phyloP scores from a whole-genome alignment of 2,329 filamentous ascomycete genomes.

The Dactylonectria macrodidyma region DNA sequence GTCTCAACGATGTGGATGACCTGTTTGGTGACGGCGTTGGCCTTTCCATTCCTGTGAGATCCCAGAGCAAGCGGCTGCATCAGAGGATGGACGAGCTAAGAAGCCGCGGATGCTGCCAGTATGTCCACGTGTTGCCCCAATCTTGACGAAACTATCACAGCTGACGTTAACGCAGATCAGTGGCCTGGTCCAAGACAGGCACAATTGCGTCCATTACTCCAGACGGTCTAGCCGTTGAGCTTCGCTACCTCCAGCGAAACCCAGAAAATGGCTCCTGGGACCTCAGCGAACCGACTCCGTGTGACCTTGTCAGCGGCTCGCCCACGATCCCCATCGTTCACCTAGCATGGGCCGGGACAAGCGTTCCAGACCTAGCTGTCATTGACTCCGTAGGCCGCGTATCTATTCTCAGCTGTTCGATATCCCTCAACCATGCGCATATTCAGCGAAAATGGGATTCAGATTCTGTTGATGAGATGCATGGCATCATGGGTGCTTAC shows the following conservation, averaged over 20 bases:
- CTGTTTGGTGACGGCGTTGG: slow-evolving; percentile 81
- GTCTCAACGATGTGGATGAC: slow-evolving; percentile 77
- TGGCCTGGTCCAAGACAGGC: slow-evolving; percentile 91
- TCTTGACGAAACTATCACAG: background rate
- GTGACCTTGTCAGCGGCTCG: slow-evolving; percentile 73
- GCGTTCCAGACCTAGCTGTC: slow-evolving; percentile 84
- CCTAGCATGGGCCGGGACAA: slow-evolving; percentile 82
- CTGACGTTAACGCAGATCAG: slow-evolving; percentile 67
- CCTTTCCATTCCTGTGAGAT: slow-evolving; percentile 65
- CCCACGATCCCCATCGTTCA: slow-evolving; percentile 81
- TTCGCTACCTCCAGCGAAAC: slow-evolving; percentile 80
- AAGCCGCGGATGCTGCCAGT: slow-evolving; percentile 85
- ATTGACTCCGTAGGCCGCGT: slow-evolving; percentile 86
- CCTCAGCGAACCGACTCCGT: slow-evolving; percentile 79
- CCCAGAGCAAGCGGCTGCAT: slow-evolving; percentile 73
- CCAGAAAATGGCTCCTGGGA: slow-evolving; percentile 81
- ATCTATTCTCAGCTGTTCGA: slow-evolving; percentile 79
- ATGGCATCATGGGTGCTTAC: slow-evolving; percentile 85
- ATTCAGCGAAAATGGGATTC: slow-evolving; percentile 72
- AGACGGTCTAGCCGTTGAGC: slow-evolving; percentile 79
- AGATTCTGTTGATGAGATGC: slow-evolving; percentile 82
- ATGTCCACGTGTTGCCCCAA: slow-evolving; percentile 54
- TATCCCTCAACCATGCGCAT: slow-evolving; percentile 81
- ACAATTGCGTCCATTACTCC: slow-evolving; percentile 86
- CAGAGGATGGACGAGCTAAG: slow-evolving; percentile 84